phyloP scores from a whole-genome alignment of 441 rosid species.

The Gossypium aridum region DNA sequence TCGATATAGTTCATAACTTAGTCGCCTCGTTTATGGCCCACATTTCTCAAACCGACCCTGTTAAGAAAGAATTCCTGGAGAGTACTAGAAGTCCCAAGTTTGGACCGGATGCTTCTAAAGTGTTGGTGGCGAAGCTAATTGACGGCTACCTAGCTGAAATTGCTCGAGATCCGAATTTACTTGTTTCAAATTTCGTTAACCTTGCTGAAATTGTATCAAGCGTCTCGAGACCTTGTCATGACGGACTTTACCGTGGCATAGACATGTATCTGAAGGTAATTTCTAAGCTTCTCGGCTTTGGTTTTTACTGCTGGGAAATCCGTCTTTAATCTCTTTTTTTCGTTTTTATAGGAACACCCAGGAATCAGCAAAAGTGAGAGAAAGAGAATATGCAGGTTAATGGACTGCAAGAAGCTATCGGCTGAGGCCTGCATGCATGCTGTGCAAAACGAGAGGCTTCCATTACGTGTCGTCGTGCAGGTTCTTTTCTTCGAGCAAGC shows the following conservation, averaged over 20 bases:
- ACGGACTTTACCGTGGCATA: constrained; percentile 76
- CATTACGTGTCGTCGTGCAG: constrained; percentile 64
- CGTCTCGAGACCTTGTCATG: constrained; percentile 67
- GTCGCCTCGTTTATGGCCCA: constrained; percentile 48
- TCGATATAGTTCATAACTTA: constrained; percentile 60
- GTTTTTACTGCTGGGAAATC: neutral
- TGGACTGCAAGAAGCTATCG: constrained; percentile 64
- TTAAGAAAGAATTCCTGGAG: constrained; percentile 29
- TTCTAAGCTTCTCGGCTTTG: neutral
- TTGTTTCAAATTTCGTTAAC: constrained; percentile 42
- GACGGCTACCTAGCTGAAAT: constrained; percentile 86
- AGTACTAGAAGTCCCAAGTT: constrained; percentile 28
- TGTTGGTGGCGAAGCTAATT: constrained; percentile 52
- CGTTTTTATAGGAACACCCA: constrained; percentile 43
- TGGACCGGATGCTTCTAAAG: constrained; percentile 40
- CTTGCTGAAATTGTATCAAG: constrained; percentile 55
- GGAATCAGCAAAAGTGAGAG: constrained; percentile 55
- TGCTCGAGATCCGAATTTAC: constrained; percentile 57
- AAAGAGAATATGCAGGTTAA: constrained; percentile 53
- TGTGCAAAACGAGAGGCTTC: constrained; percentile 61
- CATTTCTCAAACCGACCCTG: constrained; percentile 19
- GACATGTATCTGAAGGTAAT: constrained; percentile 94
- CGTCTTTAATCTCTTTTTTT: neutral
- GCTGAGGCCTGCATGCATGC: constrained; percentile 59
- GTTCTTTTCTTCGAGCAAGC: constrained; percentile 71